phyloP scores from a whole-genome alignment of 345 rosid genomes.

The Camelina hispida region DNA sequence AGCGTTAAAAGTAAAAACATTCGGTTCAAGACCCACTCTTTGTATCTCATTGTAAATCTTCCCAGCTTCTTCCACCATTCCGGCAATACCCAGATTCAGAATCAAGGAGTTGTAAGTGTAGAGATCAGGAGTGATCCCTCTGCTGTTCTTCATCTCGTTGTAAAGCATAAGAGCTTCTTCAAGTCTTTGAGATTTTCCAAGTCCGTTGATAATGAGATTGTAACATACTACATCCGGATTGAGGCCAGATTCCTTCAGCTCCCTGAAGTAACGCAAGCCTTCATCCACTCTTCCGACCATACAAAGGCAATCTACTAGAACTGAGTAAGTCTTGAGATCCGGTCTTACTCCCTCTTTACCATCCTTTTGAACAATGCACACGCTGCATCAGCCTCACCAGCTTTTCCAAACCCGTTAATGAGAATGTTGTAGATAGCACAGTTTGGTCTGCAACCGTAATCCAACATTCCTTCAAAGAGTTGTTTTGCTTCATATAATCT shows the following conservation, averaged over 20 bases:
- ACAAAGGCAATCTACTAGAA: conserved; percentile 76
- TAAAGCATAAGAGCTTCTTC: conserved; percentile 71
- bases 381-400: conserved; percentile 69
- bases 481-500: conserved; percentile 68
- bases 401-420: conserved; percentile 84
- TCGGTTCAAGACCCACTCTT: conserved; percentile 70
- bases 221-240: conserved; percentile 72
- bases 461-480: conserved; percentile 80
- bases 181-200: conserved; percentile 67
- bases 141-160: conserved; percentile 62
- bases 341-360: conserved; percentile 83
- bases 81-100: conserved; percentile 63
- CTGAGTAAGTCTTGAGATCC: conserved; percentile 88
- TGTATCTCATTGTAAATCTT: conserved; percentile 68
- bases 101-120: conserved; percentile 83
- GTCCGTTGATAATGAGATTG: conserved; percentile 78
- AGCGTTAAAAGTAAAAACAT: conserved; percentile 85
- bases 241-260: conserved; percentile 66
- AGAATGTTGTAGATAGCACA: conserved; percentile 87
- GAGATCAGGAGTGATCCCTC: conserved; percentile 71
- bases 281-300: conserved; percentile 76
- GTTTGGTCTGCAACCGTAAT: conserved; percentile 80
- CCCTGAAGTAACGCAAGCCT: conserved; percentile 66
- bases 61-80: conserved; percentile 73
- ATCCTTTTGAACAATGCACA: conserved; percentile 68